A percentile compares a stretch with the other conserved stretches of the same genome.
Conservation (phyloP, 1,139 yeast species). For the Wickerhamomyces sp. region DNA sequence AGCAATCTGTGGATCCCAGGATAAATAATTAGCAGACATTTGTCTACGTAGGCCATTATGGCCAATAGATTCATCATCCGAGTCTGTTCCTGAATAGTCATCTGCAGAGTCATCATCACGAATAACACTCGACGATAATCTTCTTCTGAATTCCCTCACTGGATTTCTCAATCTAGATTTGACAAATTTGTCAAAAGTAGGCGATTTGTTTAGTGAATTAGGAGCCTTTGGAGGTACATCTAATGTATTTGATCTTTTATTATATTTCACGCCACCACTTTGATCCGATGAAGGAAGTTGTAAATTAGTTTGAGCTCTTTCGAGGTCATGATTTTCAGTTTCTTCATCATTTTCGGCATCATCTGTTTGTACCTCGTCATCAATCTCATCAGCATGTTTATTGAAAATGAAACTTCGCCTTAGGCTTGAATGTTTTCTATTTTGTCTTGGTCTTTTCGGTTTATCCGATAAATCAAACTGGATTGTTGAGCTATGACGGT, state of each 20-base stretch:
- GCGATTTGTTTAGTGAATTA: conserved; percentile 32
- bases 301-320: conserved; percentile 34
- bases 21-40: conserved; percentile 63
- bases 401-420: conserved; percentile 12
- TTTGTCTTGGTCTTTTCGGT: conserved; percentile 10
- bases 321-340: conserved; percentile 8
- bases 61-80: conserved; percentile 19
- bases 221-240: conserved; percentile 32
- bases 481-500: conserved; percentile 12
- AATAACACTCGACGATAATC: conserved; percentile 20
- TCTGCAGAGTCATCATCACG: conserved; percentile 17
- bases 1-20: conserved; percentile 91
- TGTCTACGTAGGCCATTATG: conserved; percentile 20
- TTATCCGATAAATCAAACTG: conserved; percentile 21
- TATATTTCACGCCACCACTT: conserved; percentile 33
- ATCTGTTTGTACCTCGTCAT: conserved; percentile 22
- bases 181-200: conserved; percentile 41
- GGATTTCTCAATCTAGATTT: conserved; percentile 29
- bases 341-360: conserved; percentile 25
- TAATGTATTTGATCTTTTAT: conserved; percentile 44
- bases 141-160: conserved; percentile 17
- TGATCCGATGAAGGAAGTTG: conserved; percentile 34
- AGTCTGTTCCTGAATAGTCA: conserved; percentile 10
- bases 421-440: conserved; percentile 13
- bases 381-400: conserved; percentile 15